A percentile compares a stretch with the other conserved stretches of the same genome.
Evolutionary conservation across 78 protist species (phyloP).

Genomic region (Mantamonas sphyraenae): DNA sequence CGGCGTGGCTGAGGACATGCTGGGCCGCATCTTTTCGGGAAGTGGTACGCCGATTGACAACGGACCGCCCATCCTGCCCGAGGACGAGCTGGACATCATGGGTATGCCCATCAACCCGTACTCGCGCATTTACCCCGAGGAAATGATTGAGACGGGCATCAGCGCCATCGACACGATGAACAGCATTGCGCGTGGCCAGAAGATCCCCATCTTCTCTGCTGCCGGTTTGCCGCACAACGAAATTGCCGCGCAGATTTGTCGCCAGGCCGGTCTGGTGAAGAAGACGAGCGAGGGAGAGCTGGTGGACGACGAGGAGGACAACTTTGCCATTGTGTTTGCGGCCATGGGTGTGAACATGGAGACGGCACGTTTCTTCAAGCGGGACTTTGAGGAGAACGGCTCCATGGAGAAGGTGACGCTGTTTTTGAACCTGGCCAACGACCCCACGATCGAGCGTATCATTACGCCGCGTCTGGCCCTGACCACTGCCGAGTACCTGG

Average conservation of each 20-base stretch:
- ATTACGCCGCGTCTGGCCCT: conserved; percentile 98
- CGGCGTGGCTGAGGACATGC: conserved; percentile 97
- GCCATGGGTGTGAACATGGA: conserved; percentile 99
- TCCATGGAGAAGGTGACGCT: conserved; percentile 90
- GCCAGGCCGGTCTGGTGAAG: conserved; percentile 97
- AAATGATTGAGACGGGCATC: conserved; percentile 99
- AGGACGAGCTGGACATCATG: conserved; percentile 89
- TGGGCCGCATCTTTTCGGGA: conserved; percentile 98
- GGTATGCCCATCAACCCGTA: conserved; percentile 98
- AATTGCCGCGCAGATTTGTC: conserved; percentile 98
- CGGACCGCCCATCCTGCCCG: conserved; percentile 94
- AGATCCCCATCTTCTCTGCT: conserved; percentile 99
- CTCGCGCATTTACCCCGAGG: conserved; percentile 94
- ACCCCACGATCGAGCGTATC: conserved; percentile 99
- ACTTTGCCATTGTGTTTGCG: conserved; percentile 98
- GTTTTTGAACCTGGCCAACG: conserved; percentile 98
- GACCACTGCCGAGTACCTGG: conserved; percentile 97
- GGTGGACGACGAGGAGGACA: conserved; percentile 77
- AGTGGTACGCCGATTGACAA: conserved; percentile 97
- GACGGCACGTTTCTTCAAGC: conserved; percentile 98
- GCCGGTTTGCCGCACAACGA: conserved; percentile 98
- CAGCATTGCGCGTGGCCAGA: conserved; percentile 99
- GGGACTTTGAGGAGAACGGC: conserved; percentile 97
- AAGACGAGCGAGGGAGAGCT: conserved; percentile 37
- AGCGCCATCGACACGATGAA: conserved; percentile 98